Percentiles rank a stretch among this genome's conserved stretches.
Evolutionary conservation across 495 filamentous ascomycete genomes (phyloP).

Genomic region (Cercophora sp.): DNA sequence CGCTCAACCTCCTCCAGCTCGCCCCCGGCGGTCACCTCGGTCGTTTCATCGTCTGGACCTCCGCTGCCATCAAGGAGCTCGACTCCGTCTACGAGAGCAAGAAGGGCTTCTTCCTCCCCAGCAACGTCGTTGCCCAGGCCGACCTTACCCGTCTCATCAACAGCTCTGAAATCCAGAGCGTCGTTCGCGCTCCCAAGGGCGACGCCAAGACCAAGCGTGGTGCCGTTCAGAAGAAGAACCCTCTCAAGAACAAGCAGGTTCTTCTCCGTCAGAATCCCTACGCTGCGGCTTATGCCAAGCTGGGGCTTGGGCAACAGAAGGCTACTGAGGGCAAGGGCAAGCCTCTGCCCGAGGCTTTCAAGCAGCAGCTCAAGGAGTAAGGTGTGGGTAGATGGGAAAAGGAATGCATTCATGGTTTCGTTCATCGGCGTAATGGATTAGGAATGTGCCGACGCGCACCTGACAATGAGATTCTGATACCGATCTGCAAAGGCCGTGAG

Average conservation of each 20-base stretch:
- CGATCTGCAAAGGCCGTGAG: too few relatives aligned
- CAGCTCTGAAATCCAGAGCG: slow-evolving; percentile 94
- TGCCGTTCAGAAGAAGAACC: slow-evolving; percentile 98
- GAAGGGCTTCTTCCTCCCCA: slow-evolving; percentile 96
- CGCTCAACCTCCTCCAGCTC: slow-evolving; percentile 97
- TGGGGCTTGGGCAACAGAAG: slow-evolving; percentile 47
- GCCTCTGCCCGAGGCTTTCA: slow-evolving; percentile 33
- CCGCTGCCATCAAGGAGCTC: slow-evolving; percentile 90
- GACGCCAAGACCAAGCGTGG: slow-evolving; percentile 84
- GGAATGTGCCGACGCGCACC: slow-evolving; percentile 28
- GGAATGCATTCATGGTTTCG: slow-evolving; percentile 28
- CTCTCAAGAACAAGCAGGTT: slow-evolving; percentile 95
- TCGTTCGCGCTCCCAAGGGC: slow-evolving; percentile 84
- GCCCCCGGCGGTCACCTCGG: slow-evolving; percentile 98
- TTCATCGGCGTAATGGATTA: slow-evolving; percentile 37
- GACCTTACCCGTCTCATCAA: slow-evolving; percentile 97
- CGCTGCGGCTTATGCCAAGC: slow-evolving; percentile 77
- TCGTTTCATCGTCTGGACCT: slow-evolving; percentile 98
- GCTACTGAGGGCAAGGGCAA: slow-evolving; percentile 34
- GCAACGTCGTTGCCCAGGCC: slow-evolving; percentile 80
- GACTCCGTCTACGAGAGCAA: slow-evolving; percentile 96
- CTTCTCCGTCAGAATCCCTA: slow-evolving; percentile 97
- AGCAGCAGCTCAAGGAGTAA: slow-evolving; percentile 39
- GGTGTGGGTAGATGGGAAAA: slow-evolving; percentile 14
- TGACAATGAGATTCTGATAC: slow-evolving; percentile 37